Evolutionary conservation across 257 asterid genomes (phyloP).

Genomic region (Coffea canephora): DNA sequence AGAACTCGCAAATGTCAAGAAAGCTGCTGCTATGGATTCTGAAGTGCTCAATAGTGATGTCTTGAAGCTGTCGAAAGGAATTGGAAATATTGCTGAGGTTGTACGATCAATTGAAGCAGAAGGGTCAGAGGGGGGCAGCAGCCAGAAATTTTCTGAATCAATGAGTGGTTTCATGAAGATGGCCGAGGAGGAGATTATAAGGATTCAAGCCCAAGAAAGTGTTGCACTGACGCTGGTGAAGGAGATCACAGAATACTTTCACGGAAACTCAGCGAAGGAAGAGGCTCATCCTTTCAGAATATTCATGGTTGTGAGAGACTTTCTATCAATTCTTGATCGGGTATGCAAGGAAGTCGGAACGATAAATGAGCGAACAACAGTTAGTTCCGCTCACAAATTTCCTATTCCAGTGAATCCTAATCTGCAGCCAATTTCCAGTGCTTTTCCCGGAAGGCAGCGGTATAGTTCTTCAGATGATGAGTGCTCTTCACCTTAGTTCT

Average conservation of each 20-base stretch:
- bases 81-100: conserved; percentile 48
- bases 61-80: conserved; percentile 70
- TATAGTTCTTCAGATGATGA: conserved; percentile 53
- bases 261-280: conserved; percentile 85
- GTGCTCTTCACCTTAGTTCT: conserved; percentile 28
- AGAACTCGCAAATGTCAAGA: conserved; percentile 79
- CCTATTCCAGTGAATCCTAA: conserved; percentile 91
- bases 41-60: conserved; percentile 76
- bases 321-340: conserved; percentile 68
- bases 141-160: conserved; percentile 42
- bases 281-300: conserved; percentile 95
- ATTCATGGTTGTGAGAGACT: conserved; percentile 91
- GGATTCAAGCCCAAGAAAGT: conserved; percentile 85
- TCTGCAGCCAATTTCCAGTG: conserved; percentile 51
- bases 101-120: conserved; percentile 32
- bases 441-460: conserved; percentile 36
- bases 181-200: conserved; percentile 79
- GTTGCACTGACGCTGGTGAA: conserved; percentile 73
- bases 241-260: conserved; percentile 94
- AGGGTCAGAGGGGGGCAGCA: conserved; percentile 27
- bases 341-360: conserved; percentile 92
- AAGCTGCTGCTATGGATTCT: conserved; percentile 94
- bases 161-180: conserved; percentile 48
- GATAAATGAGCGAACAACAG: conserved; percentile 74
- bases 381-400: conserved; percentile 70